These are phyloP conservation scores for Xylaria intraflava DNA, from an alignment of 495 filamentous ascomycete species.

Conservation along the genomic window DNA sequence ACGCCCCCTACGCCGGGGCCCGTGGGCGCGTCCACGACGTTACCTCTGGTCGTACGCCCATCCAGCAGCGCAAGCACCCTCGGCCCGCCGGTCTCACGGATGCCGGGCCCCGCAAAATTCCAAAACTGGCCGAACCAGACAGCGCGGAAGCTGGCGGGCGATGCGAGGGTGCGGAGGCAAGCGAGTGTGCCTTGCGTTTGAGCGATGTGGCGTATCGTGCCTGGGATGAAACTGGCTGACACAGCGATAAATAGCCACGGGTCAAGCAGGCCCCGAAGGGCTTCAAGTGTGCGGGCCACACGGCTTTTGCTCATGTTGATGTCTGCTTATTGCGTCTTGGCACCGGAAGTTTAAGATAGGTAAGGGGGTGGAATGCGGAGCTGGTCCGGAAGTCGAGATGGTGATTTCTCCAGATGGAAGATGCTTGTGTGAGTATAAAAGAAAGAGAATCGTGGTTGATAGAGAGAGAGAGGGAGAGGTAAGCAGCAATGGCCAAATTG, in stretches of 20 bases:
- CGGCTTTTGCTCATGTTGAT: constrained; percentile 5
- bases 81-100: constrained; percentile 21
- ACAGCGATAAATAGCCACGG: constrained; percentile 36
- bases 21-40: constrained; percentile 13
- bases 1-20: constrained; percentile 28
- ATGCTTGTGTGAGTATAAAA: no score
- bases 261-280: constrained; percentile 21
- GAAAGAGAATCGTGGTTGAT: no score
- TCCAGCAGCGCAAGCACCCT: constrained; percentile 38
- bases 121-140: constrained; percentile 49
- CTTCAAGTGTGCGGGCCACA: constrained; percentile 8
- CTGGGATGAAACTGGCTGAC: constrained; percentile 32
- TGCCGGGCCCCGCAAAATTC: constrained; percentile 31
- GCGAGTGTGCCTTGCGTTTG: background rate
- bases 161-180: constrained; percentile 19
- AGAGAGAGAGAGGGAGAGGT: no score
- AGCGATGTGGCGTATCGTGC: constrained; percentile 28
- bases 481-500: no score
- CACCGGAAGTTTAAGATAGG: background rate
- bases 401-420: background rate
- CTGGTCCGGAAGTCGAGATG: background rate
- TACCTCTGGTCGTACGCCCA: constrained; percentile 28
- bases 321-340: background rate
- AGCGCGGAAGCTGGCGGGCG: constrained; percentile 31
- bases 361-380: background rate